phyloP scores from a whole-genome alignment of 148 eudicot genomes.

The Rhododendron griersonianum region DNA sequence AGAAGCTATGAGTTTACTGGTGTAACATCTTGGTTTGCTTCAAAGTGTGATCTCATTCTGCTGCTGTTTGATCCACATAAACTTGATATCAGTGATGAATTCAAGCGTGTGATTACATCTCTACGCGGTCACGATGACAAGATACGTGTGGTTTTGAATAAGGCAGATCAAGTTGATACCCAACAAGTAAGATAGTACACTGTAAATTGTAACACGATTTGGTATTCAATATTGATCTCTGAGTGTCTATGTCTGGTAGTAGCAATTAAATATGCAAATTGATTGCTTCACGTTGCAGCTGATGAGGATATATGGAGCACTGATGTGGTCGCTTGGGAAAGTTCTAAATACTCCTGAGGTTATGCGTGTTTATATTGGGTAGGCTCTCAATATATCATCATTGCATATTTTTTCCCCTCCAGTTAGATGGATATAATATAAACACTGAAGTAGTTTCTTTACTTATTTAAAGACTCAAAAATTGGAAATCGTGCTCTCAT shows the following conservation, averaged over 20 bases:
- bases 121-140: constrained; percentile 95
- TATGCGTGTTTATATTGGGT: constrained; percentile 95
- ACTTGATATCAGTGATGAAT: constrained; percentile 97
- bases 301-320: constrained; percentile 97
- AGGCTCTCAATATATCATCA: constrained; percentile 9
- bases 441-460: neutral
- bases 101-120: constrained; percentile 87
- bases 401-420: neutral
- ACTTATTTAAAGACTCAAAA: neutral
- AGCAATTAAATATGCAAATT: neutral
- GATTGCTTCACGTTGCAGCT: constrained; percentile 38
- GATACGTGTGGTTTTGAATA: constrained; percentile 86
- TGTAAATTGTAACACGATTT: neutral
- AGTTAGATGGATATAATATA: neutral
- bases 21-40: constrained; percentile 97
- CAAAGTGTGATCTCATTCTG: constrained; percentile 91
- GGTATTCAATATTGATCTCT: neutral
- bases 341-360: constrained; percentile 98
- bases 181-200: constrained; percentile 57
- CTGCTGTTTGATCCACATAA: constrained; percentile 97
- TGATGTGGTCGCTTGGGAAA: constrained; percentile 99
- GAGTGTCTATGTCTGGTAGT: neutral
- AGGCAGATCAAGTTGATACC: constrained; percentile 97
- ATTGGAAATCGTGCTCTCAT: neutral
- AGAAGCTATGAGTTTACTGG: constrained; percentile 98